Conservation (phyloP, 768 basidiomycete genomes). For the Coprinellus micaceus region DNA sequence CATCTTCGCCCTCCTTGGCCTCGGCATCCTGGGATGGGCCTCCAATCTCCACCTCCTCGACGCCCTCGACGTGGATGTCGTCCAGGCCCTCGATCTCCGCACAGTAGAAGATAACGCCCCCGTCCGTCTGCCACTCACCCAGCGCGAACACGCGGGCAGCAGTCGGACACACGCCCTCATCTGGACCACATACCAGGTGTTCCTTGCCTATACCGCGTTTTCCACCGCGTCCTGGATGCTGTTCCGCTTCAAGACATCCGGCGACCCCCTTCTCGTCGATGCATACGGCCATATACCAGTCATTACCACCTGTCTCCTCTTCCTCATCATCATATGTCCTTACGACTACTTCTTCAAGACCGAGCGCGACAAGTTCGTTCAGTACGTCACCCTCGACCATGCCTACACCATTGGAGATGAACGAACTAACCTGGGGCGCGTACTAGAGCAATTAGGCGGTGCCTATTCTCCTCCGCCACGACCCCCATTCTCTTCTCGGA, state of each 20-base stretch:
- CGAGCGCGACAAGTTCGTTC: constrained; percentile 74
- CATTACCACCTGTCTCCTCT: constrained; percentile 55
- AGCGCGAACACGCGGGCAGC: background rate
- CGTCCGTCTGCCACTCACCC: constrained; percentile 10
- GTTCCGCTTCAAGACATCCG: constrained; percentile 59
- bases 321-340: constrained; percentile 62
- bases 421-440: background rate
- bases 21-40: constrained; percentile 89
- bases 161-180: background rate
- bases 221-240: constrained; percentile 64
- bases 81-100: constrained; percentile 64
- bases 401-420: constrained; percentile 4
- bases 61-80: constrained; percentile 68
- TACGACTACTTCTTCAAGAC: constrained; percentile 60
- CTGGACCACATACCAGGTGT: constrained; percentile 46
- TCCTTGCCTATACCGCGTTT: constrained; percentile 56
- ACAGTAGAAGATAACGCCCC: constrained; percentile 31
- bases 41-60: constrained; percentile 86
- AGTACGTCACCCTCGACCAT: constrained; percentile 47
- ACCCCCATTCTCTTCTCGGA: constrained; percentile 82
- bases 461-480: constrained; percentile 59
- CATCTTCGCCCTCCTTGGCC: constrained; percentile 71
- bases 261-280: constrained; percentile 61
- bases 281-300: constrained; percentile 73
- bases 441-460: constrained; percentile 67